Evolutionary conservation across 2,329 filamentous ascomycete species (phyloP).

Genomic region (Pseudogymnoascus sp.): DNA sequence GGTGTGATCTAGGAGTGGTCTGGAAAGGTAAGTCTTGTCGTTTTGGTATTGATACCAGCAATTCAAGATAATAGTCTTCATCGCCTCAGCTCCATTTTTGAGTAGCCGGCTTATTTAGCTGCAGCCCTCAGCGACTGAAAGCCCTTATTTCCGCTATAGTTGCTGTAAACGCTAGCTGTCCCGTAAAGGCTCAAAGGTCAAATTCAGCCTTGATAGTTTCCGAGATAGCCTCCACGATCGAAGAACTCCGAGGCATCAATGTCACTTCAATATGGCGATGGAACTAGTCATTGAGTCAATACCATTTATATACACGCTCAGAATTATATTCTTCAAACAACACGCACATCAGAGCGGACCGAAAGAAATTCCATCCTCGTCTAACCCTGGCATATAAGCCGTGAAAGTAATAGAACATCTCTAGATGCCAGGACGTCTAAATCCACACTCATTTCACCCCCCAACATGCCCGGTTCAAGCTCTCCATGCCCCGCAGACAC

Average conservation of each 20-base stretch:
- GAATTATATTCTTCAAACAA: background rate
- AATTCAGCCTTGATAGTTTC: background rate
- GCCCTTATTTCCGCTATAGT: background rate
- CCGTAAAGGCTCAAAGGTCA: background rate
- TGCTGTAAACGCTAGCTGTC: background rate
- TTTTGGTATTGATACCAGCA: background rate
- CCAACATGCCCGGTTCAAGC: background rate
- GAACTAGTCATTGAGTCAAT: background rate
- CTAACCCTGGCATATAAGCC: background rate
- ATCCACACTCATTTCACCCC: background rate
- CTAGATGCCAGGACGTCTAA: constrained; percentile 5
- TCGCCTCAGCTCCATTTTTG: too few relatives aligned
- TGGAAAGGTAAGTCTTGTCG: background rate
- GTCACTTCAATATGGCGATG: background rate
- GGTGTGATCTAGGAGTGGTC: background rate
- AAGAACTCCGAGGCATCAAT: background rate
- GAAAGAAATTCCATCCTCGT: background rate
- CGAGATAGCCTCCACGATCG: background rate
- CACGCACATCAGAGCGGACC: background rate
- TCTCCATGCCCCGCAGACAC: background rate
- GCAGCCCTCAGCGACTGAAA: background rate
- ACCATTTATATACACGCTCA: background rate
- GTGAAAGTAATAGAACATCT: constrained; percentile 5
- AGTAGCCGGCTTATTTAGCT: background rate
- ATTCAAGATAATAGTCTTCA: background rate